Percentiles rank a stretch among this genome's conserved stretches.
phyloP scores from a whole-genome alignment of 768 basidiomycete species.

The Lepiota venenata region DNA sequence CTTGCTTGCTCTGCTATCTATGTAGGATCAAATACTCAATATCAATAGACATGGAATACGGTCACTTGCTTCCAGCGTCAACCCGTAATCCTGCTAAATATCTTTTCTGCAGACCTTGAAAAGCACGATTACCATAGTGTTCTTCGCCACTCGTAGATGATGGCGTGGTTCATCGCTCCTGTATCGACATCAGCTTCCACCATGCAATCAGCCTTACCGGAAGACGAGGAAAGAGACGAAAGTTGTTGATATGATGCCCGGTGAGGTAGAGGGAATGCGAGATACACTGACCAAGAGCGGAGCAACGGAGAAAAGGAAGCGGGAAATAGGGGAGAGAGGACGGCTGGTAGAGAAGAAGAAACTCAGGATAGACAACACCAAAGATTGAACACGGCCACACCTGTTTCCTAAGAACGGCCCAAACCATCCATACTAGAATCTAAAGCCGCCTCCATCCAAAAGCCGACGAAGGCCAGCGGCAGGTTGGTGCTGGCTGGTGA shows the following conservation, averaged over 20 bases:
- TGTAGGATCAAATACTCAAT: too few species aligned
- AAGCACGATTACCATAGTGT: too few species aligned
- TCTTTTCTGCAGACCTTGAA: too few species aligned
- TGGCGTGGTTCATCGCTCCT: too few species aligned
- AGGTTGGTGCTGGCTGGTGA: conserved; percentile 22
- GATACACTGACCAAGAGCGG: conserved; percentile 38
- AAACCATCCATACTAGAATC: conserved; percentile 37
- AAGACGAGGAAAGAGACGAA: conserved; percentile 54
- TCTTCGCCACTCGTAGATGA: too few species aligned
- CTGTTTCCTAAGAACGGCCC: background rate
- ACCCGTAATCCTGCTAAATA: too few species aligned
- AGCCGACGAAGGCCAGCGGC: conserved; percentile 9
- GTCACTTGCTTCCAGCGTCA: too few species aligned
- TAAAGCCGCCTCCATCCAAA: conserved; percentile 23
- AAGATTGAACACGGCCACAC: background rate
- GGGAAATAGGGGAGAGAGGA: conserved; percentile 67
- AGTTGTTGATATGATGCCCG: conserved; percentile 57
- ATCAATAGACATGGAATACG: too few species aligned
- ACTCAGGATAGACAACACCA: conserved; percentile 14
- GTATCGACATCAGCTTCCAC: too few species aligned
- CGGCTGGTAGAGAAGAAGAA: conserved; percentile 68
- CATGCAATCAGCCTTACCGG: too few species aligned
- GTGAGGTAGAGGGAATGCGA: conserved; percentile 79
- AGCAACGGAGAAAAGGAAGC: conserved; percentile 70
- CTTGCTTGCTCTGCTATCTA: too few species aligned